Base-by-base conservation (phyloP, 2,329 filamentous ascomycete genomes). In the Hypoxylon sp. region DNA sequence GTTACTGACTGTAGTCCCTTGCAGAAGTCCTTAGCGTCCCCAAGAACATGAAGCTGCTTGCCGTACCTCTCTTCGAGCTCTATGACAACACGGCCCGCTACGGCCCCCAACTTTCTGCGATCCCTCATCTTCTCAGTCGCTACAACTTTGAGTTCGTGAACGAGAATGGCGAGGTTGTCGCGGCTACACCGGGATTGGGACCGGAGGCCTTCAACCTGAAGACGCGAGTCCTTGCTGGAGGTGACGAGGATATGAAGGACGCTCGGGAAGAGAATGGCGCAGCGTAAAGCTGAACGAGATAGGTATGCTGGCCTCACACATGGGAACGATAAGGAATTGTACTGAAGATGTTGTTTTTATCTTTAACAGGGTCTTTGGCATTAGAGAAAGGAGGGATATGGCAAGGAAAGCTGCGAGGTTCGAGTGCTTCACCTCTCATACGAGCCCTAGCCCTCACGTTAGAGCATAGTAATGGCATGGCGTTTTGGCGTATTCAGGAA, bases 11-110 rank as follows among this genome's bases (percentile, higher is more conserved):
- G 19, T 17, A 21, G 6, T 42, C 47, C 42, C 29, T 50, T 6
- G 62, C 79, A 97, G 94, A 98, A 83, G 92, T 98, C 13, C 87
- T 99, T 47, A 97, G 93, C 76, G 96, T 99, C 7, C 96, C 96
- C 0, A 99, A 99, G 84, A 99, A 99, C 82, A 98, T 99, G 96
- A 99, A 99, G 80, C 89, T 99, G 24, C 91, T 99, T 44, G 96
- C 96, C 1, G 96, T 99, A 1, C 96, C 96, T 0, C 86, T 99
- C 0, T 98, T 98, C 81, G 96, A 99, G 82, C 89, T 99, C 42
- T 99, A 99, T 84, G 96, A 99, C 77, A 99, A 99, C 81, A 97
- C 93, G 0, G 92, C 91, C 11, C 87, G 96, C 66, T 99, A 99
- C 79, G 96, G 96, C 0, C 96, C 96, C 3, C 96, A 99, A 79